Evolutionary conservation across 2,329 filamentous ascomycete genomes (phyloP).

Genomic region (Trichoderma sp.): DNA sequence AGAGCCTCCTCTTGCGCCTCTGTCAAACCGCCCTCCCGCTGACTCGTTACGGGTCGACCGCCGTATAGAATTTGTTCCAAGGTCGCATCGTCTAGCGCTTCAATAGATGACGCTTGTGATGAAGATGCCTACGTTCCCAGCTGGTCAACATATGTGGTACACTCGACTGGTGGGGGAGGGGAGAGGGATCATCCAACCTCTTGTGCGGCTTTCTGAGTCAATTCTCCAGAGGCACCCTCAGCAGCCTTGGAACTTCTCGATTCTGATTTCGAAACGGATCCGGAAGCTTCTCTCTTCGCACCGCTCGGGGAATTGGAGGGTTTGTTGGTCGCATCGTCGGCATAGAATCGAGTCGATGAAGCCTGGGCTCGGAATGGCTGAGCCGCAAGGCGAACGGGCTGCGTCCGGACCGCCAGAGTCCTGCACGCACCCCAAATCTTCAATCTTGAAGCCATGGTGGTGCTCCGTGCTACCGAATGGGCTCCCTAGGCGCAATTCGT

Average conservation of each 20-base stretch:
- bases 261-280: not conserved
- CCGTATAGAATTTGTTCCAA: conserved; percentile 39
- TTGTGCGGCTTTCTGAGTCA: not conserved
- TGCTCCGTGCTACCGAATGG: conserved; percentile 19
- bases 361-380: conserved; percentile 26
- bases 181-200: not conserved
- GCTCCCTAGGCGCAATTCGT: conserved; percentile 16
- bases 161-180: not conserved
- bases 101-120: conserved; percentile 22
- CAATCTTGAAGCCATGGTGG: conserved; percentile 35
- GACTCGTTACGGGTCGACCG: conserved; percentile 32
- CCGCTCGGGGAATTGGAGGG: conserved; percentile 25
- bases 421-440: conserved; percentile 36
- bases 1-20: conserved; percentile 44
- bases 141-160: not conserved
- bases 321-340: conserved; percentile 33
- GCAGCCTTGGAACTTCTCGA: not conserved
- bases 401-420: conserved; percentile 32
- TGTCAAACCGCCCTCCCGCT: conserved; percentile 36
- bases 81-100: conserved; percentile 35
- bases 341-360: conserved; percentile 29
- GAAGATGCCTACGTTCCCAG: conserved; percentile 8
- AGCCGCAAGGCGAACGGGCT: conserved; percentile 27
- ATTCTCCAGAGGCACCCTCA: not conserved
- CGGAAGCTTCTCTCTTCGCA: not conserved